Evolutionary conservation across 768 basidiomycete species (phyloP), one percentile per base, ranked within the genome.

Genomic region (Rhizopogon vulgaris): DNA sequence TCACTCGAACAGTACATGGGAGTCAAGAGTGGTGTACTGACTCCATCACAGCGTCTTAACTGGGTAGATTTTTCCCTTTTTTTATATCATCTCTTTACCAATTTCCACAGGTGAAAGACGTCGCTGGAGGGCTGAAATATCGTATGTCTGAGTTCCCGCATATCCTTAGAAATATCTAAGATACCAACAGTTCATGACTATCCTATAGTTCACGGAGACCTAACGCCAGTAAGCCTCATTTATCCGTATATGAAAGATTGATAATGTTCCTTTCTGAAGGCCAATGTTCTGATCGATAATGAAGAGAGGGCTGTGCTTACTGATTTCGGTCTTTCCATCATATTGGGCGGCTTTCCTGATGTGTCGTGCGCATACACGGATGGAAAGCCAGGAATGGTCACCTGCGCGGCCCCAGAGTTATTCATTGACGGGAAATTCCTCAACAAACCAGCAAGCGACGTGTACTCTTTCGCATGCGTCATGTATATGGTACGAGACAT

Each of bases 261-360:
- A 27, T n/a, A 9, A 22, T 17, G 15, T 38, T 6, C 25, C 22
- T 24, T 12, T 18, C 14, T 28, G 0, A n/a, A 54, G 73, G 67
- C 66, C 0, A 78, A 76, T 53, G 67, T 78, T 38, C 63, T 76
- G n/a, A 70, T 78, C 41, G 69, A 72, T 52, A 67, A 71, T 51
- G 54, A 72, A 18, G 65, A 68, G 17, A 67, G 65, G 25, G 74
- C 69, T 3, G 64, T 66, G 6, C 57, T 76, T n/a, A 70, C 70
- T 53, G 76, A 76, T 48, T 76, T 76, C 53, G 76, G 75, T 3
- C 60, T 76, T 7, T 76, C 73, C n/a, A 67, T 58, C 17, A 68
- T 75, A 45, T 45, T 45, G 0, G 42, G 42, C 17, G 28, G 28
- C 11, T 30, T 30, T 18, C 8, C 28, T 6, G 7, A 45, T 18